A percentile compares a stretch with the other conserved stretches of the same genome.
These are phyloP conservation scores for Glonium stellatum DNA, from an alignment of 495 filamentous ascomycete genomes.

Conservation along the genomic window DNA sequence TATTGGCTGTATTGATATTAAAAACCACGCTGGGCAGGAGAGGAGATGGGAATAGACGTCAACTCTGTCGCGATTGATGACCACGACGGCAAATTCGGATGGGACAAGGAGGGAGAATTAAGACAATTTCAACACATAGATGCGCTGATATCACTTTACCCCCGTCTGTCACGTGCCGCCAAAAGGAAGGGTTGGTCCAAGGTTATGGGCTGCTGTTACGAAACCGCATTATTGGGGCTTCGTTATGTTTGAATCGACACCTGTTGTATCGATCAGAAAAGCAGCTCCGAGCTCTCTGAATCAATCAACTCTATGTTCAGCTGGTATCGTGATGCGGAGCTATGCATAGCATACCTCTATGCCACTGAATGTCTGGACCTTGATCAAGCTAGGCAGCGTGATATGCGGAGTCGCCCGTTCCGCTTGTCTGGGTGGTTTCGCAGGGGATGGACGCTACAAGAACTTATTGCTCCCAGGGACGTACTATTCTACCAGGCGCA, in stretches of 20 bases:
- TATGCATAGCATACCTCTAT: conserved; percentile 5
- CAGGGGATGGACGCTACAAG: not conserved
- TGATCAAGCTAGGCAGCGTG: not conserved
- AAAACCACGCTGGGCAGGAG: too few relatives aligned
- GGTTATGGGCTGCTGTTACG: not conserved
- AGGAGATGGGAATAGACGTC: too few relatives aligned
- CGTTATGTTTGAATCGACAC: conserved; percentile 7
- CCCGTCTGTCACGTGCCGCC: not conserved
- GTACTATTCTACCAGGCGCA: not conserved
- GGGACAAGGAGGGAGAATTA: too few relatives aligned
- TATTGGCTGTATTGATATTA: too few relatives aligned
- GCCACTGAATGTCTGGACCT: not conserved
- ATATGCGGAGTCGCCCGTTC: too few relatives aligned
- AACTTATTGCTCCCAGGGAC: conserved; percentile 4
- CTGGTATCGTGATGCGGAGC: conserved; percentile 1
- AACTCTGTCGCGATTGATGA: too few relatives aligned
- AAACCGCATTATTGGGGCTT: not conserved
- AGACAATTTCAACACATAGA: too few relatives aligned
- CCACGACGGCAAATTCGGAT: too few relatives aligned
- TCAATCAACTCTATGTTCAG: conserved; percentile 11
- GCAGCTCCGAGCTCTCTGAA: conserved; percentile 6
- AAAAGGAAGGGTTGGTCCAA: conserved; percentile 1
- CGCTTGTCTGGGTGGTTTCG: not conserved
- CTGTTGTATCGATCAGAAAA: conserved; percentile 6
- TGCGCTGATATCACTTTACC: too few relatives aligned